A percentile compares a stretch with the other conserved stretches of the same genome.
Evolutionary conservation across 345 rosid genomes (phyloP).

Genomic region (Leavenworthia alabamica): DNA sequence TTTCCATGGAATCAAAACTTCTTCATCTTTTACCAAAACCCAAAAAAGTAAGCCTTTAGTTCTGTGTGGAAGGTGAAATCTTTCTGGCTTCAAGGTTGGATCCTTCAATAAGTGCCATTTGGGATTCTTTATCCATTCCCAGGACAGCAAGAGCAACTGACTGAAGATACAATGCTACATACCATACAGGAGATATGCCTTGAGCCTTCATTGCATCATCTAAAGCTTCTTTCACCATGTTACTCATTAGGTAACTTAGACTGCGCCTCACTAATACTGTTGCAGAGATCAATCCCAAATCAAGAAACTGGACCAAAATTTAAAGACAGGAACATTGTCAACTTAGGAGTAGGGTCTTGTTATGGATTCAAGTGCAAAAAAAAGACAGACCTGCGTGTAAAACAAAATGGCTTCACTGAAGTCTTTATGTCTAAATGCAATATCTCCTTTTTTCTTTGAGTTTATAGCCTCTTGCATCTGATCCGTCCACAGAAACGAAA

Average conservation of each 20-base stretch:
- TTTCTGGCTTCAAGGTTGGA: slow-evolving; percentile 51
- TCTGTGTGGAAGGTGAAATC: slow-evolving; percentile 15
- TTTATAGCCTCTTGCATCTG: slow-evolving; percentile 78
- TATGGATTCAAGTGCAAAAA: background rate
- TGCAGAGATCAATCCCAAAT: slow-evolving; percentile 70
- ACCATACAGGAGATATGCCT: slow-evolving; percentile 69
- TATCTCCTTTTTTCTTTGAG: slow-evolving; percentile 81
- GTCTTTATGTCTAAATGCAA: slow-evolving; percentile 67
- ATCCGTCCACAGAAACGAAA: slow-evolving; percentile 82
- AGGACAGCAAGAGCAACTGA: slow-evolving; percentile 52
- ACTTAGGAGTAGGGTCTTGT: slow-evolving; percentile 3
- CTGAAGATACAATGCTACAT: slow-evolving; percentile 70
- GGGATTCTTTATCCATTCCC: slow-evolving; percentile 71
- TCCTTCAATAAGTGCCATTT: slow-evolving; percentile 60
- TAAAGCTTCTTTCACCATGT: slow-evolving; percentile 64
- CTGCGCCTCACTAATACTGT: slow-evolving; percentile 72
- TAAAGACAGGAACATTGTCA: background rate
- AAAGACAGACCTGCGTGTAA: slow-evolving; percentile 59
- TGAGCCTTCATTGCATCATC: slow-evolving; percentile 72
- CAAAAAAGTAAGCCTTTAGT: background rate
- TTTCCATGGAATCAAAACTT: background rate
- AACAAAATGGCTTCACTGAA: slow-evolving; percentile 53
- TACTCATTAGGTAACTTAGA: slow-evolving; percentile 54
- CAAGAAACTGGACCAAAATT: slow-evolving; percentile 50
- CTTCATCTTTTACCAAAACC: background rate